Conservation (phyloP, 352 stramenopile genomes). For the Pythium inflatum region DNA sequence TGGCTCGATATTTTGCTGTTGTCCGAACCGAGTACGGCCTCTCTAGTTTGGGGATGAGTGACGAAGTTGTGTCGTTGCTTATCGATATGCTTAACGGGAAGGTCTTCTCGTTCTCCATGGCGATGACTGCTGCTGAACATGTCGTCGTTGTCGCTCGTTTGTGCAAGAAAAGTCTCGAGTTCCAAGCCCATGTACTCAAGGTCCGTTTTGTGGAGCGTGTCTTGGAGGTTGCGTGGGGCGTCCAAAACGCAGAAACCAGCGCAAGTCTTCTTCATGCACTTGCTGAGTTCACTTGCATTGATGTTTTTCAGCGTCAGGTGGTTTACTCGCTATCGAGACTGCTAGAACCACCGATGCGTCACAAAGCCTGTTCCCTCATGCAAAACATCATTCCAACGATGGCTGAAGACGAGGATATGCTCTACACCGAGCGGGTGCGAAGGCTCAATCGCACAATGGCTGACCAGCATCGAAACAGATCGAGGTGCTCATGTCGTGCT, state of each 20-base stretch:
- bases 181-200: background rate
- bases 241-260: background rate
- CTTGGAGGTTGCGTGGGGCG: conserved; percentile 2
- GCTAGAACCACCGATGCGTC: background rate
- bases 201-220: conserved; percentile 4
- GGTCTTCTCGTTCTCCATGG: conserved; percentile 9
- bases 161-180: background rate
- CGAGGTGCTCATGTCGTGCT: background rate
- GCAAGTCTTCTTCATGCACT: conserved; percentile 9
- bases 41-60: background rate
- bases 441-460: background rate
- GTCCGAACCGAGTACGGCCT: conserved; percentile 1
- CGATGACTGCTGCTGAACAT: conserved; percentile 3
- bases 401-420: background rate
- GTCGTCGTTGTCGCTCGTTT: background rate
- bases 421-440: background rate
- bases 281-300: background rate
- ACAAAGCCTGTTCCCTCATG: conserved; percentile 1
- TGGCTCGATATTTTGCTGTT: conserved; percentile 23
- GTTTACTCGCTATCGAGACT: background rate
- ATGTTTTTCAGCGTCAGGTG: conserved; percentile 5
- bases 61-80: conserved; percentile 12
- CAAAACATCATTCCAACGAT: background rate
- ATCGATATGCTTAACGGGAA: conserved; percentile 8
- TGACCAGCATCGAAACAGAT: background rate